A percentile compares a stretch with the other conserved stretches of the same genome.
Conservation (phyloP, 75 land plant genomes). For the Pinus albicaulis region DNA sequence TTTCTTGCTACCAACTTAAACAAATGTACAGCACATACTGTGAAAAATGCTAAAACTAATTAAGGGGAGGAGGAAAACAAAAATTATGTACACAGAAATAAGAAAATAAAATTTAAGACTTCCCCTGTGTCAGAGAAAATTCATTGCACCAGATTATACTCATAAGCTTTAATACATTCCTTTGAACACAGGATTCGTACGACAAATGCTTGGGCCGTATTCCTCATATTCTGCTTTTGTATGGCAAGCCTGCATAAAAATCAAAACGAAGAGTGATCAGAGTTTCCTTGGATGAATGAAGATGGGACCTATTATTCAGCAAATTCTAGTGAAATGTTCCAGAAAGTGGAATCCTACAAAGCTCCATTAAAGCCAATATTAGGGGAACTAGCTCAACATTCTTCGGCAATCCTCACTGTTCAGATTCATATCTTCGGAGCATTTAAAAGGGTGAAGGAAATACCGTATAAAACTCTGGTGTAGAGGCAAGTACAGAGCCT, state of each 20-base stretch:
- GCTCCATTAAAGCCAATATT: not conserved
- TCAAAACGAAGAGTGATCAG: not conserved
- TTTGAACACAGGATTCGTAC: slow-evolving; percentile 95
- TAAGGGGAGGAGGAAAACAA: not conserved
- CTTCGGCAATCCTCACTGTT: not conserved
- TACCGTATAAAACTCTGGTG: slow-evolving; percentile 95
- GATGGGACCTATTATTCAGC: not conserved
- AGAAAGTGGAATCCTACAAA: not conserved
- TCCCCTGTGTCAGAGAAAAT: not conserved
- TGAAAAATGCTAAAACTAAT: not conserved
- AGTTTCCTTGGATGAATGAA: not conserved
- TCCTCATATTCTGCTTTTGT: slow-evolving; percentile 99
- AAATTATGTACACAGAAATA: not conserved
- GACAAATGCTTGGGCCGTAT: slow-evolving; percentile 94
- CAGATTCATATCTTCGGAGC: not conserved
- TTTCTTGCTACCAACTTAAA: slow-evolving; percentile 4
- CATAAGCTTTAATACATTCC: slow-evolving; percentile 74
- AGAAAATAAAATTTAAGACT: not conserved
- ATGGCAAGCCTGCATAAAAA: slow-evolving; percentile 82
- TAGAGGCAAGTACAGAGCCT: slow-evolving; percentile 98
- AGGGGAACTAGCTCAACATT: not conserved
- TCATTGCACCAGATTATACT: slow-evolving; percentile 4
- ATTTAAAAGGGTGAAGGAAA: not conserved
- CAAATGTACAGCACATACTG: slow-evolving; percentile 8
- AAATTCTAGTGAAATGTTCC: not conserved